Evolutionary conservation across 495 filamentous ascomycete species (phyloP), one percentile per base, ranked within the genome.

Genomic region (Xylaria sp.): DNA sequence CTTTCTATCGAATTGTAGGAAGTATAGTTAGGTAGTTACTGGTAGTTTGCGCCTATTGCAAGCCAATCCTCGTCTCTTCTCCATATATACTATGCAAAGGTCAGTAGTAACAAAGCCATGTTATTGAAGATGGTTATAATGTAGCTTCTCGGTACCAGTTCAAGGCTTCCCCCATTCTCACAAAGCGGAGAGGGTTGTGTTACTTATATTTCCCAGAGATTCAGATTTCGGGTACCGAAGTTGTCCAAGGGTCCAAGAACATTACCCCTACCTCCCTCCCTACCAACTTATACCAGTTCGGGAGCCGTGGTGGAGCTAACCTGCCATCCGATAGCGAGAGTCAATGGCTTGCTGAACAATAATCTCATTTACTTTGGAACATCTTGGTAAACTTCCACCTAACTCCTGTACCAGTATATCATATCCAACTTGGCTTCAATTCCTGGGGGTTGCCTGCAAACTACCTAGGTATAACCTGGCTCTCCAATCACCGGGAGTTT

Each of bases 271-370:
- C 14, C 41, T 17, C n/a, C n/a, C n/a, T n/a, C n/a, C n/a, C n/a
- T n/a, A n/a, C n/a, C n/a, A n/a, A n/a, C n/a, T n/a, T n/a, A n/a
- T n/a, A n/a, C n/a, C n/a, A 26, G 48, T 26, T 35, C 31, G 61
- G 61, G 15, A 29, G 29, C 29, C 5, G 41, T 26, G 46, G 63
- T 66, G 63, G 63, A 66, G 63, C 63, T 43, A 17, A 17, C 24
- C 35, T 58, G 37, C 24, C 37, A 61, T 21, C 19, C 57, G 33
- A 55, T 40, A 31, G 17, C 15, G 31, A 21, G 6, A 37, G 35
- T 41, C 9, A 26, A 44, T 44, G n/a, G 41, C 29, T 52, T 15
- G 19, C 62, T 15, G 4, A 12, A 50, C 44, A 24, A 14, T 52
- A n/a, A 33, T 48, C 26, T 41, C 40, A 17, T 44, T 19, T 24